Evolutionary conservation across 1,284 basidiomycete species (phyloP).

Genomic region (Takashimella koratensis): DNA sequence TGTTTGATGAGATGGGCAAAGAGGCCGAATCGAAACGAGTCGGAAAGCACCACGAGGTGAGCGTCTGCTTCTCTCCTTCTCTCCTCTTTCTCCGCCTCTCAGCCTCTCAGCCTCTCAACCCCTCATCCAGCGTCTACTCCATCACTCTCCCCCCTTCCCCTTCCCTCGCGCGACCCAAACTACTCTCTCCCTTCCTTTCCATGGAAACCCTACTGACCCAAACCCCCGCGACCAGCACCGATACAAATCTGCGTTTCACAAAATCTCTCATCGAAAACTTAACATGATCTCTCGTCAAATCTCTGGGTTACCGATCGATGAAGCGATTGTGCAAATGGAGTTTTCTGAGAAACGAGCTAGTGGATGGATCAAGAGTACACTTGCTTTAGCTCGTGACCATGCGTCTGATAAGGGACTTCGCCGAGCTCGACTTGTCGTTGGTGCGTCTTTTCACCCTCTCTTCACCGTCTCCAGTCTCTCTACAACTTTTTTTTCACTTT

Average conservation of each 20-base stretch:
- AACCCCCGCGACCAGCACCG: constrained; percentile 28
- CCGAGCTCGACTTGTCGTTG: constrained; percentile 70
- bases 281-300: constrained; percentile 85
- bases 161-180: background rate
- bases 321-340: constrained; percentile 93
- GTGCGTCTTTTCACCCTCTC: constrained; percentile 53
- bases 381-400: constrained; percentile 81
- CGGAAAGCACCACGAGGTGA: constrained; percentile 10
- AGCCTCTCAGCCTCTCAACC: no score
- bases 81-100: no score
- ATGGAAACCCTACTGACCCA: background rate
- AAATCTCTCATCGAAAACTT: constrained; percentile 87
- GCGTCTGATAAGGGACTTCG: constrained; percentile 78
- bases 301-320: constrained; percentile 81
- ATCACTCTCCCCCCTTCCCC: background rate
- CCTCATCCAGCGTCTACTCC: background rate
- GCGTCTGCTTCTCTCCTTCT: background rate
- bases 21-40: constrained; percentile 1
- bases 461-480: background rate
- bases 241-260: constrained; percentile 72
- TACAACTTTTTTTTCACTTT: background rate
- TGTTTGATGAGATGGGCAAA: constrained; percentile 10
- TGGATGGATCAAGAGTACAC: constrained; percentile 78
- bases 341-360: constrained; percentile 89
- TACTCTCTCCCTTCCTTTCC: background rate